Evolutionary conservation across 345 rosid species (phyloP), one percentile per base, ranked within the genome.

Genomic region (Citrus inodora): DNA sequence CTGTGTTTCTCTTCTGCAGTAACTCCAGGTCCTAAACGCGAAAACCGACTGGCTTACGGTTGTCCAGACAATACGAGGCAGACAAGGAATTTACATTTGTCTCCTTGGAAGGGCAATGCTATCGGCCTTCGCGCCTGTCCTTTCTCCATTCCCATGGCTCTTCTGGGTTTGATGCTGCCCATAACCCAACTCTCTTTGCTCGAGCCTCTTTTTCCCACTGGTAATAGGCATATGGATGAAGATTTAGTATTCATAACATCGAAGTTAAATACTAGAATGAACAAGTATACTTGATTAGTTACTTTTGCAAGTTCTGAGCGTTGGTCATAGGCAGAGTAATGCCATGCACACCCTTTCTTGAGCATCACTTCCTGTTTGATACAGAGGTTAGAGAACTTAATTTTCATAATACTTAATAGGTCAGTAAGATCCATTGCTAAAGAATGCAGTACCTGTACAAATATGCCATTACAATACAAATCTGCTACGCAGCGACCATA

Each of bases 91-190:
- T 21, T 37, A 30, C 60, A 51, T 32, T 28, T 4, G 53, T 70
- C 7, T 24, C 6, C 53, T 27, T 24, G 33, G 33, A 17, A 2
- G 6, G 76, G n/a, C 24, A 65, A 6, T 32, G 17, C 80, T 74
- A 81, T 78, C 82, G 58, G 13, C 84, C 87, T 76, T 84, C 84
- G 7, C 93, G 90, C 79, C 81, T 93, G 67, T 88, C 79, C 78
- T 85, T 91, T 68, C 98, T 88, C 91, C 97, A 92, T 27, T 93
- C 93, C 97, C 99, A 95, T 70, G 98, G 98, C 80, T 89, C 80
- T 76, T 91, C 89, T 2, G 94, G 99, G 76, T 92, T 90, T 5
- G 92, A 33, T 25, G 88, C 84, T 59, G 93, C 95, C 98, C 99
- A 95, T 78, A 93, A 80, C 7, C 95, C 98, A 1, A 88, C 71